A percentile compares a stretch with the other conserved stretches of the same genome.
phyloP scores from a whole-genome alignment of 306 rosid genomes.

The Trifolium fragiferum region DNA sequence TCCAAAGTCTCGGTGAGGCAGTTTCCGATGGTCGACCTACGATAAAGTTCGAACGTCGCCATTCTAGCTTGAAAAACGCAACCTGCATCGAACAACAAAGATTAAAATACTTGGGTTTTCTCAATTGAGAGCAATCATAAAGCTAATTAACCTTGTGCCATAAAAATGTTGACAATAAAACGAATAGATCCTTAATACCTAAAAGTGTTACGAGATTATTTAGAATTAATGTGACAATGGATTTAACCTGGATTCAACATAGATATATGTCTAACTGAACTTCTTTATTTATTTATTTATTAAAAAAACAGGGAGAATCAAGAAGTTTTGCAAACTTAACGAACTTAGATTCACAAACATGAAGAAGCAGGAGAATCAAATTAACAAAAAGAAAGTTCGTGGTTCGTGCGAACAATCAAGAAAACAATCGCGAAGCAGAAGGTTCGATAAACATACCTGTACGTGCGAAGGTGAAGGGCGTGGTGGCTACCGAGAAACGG shows the following conservation, averaged over 20 bases:
- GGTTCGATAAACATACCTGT: background rate
- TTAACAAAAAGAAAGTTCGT: too few relatives aligned
- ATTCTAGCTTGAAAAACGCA: conserved; percentile 50
- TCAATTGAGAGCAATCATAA: conserved; percentile 1
- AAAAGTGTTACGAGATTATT: background rate
- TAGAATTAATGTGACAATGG: background rate
- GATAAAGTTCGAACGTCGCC: conserved; percentile 93
- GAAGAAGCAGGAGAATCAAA: too few relatives aligned
- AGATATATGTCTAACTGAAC: conserved; percentile 1
- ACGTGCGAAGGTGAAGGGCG: background rate
- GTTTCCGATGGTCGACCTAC: conserved; percentile 91
- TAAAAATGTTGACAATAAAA: background rate
- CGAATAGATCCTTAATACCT: conserved; percentile 25
- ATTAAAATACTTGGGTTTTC: background rate
- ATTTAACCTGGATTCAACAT: background rate
- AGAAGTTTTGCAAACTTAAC: background rate
- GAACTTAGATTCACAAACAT: too few relatives aligned
- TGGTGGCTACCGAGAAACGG: too few relatives aligned
- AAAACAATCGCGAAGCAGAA: too few relatives aligned
- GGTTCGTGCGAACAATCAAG: too few relatives aligned
- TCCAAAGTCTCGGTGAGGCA: conserved; percentile 90
- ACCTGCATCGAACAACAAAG: conserved; percentile 49
- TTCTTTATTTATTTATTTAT: background rate
- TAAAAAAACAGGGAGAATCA: too few relatives aligned
- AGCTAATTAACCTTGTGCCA: conserved; percentile 1